Evolutionary conservation across 306 rosid species (phyloP), one percentile per base, ranked within the genome.

Genomic region (Crataegus laevigata): DNA sequence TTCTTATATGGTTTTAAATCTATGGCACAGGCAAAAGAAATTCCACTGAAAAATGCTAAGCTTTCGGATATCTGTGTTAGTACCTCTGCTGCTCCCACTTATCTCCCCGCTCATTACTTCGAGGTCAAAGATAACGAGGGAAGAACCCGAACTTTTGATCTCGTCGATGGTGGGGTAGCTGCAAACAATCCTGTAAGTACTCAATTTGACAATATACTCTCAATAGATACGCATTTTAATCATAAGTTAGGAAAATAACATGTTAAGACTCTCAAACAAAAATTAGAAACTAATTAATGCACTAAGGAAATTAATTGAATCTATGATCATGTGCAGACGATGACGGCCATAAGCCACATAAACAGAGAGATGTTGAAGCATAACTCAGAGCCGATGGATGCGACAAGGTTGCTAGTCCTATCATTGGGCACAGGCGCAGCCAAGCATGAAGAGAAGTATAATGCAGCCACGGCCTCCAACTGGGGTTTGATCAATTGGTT

Each of bases 51-150:
- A 70, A 77, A 86, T 36, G 81, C 88, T 25, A 78, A 60, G 76
- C 70, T 84, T 28, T 69, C 79, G 2, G 90, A 86, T 45, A 21
- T 86, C 61, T 86, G 90, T 77, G 3, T 87, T 11, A 50, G 75
- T 3, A 87, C 90, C 38, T 84, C 86, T 2, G 90, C 88, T 1
- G 88, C 88, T 3, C 88, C 90, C 11, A 81, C 88, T 8, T 84
- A 22, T 55, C 78, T 84, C 8, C 90, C 90, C 0, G 61, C 86
- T 4, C 88, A 84, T 74, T 66, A 69, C 79, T 86, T 86, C 11
- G 77, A 75, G 15, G 63, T 79, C 3, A 70, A 57, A 8, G 82
- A 83, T 61, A 36, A 25, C 0, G 52, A 73, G 4, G 85, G 83
- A 22, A 73, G 42, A 1, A 55, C 68, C 66, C 79, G 80, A 59